Evolutionary conservation across 2,329 filamentous ascomycete species (phyloP).

Genomic region (Aspergillus novofumigatus): DNA sequence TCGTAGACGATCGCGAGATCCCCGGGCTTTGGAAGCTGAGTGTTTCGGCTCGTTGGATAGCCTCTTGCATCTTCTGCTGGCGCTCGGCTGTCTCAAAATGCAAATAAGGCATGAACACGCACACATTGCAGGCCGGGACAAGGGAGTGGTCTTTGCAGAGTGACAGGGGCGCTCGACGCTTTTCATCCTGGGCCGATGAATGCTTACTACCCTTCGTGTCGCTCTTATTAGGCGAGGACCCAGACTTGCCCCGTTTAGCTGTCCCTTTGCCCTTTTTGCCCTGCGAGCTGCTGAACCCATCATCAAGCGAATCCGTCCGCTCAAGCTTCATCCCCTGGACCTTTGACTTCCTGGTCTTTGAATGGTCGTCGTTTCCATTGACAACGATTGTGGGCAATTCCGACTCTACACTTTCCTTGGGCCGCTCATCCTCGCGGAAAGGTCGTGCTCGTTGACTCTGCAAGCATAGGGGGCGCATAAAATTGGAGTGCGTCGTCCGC

Average conservation of each 20-base stretch:
- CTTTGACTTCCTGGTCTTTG: conserved; percentile 25
- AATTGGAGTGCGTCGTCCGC: conserved; percentile 55
- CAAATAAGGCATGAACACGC: conserved; percentile 59
- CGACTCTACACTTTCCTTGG: conserved; percentile 17
- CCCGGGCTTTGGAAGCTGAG: conserved; percentile 17
- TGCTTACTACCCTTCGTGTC: conserved; percentile 26
- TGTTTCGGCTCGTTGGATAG: conserved; percentile 41
- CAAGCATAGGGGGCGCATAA: too few species aligned
- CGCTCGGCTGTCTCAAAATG: conserved; percentile 60
- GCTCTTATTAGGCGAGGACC: conserved; percentile 23
- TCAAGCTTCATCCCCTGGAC: conserved; percentile 21
- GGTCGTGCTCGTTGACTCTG: too few species aligned
- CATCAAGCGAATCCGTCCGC: conserved; percentile 25
- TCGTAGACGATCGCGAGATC: conserved; percentile 28
- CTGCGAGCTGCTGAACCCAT: conserved; percentile 12
- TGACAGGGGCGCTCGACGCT: conserved; percentile 32
- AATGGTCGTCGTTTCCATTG: conserved; percentile 13
- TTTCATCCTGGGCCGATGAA: conserved; percentile 30
- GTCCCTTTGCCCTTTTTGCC: conserved; percentile 28
- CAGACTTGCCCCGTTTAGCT: conserved; percentile 25
- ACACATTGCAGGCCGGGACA: conserved; percentile 24
- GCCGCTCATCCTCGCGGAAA: conserved; percentile 30
- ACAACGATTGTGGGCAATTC: conserved; percentile 16
- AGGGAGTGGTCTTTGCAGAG: conserved; percentile 29
- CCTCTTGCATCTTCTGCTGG: conserved; percentile 54